phyloP scores from a whole-genome alignment of 108 stramenopile genomes.

The Cylindrotheca fusiformis region DNA sequence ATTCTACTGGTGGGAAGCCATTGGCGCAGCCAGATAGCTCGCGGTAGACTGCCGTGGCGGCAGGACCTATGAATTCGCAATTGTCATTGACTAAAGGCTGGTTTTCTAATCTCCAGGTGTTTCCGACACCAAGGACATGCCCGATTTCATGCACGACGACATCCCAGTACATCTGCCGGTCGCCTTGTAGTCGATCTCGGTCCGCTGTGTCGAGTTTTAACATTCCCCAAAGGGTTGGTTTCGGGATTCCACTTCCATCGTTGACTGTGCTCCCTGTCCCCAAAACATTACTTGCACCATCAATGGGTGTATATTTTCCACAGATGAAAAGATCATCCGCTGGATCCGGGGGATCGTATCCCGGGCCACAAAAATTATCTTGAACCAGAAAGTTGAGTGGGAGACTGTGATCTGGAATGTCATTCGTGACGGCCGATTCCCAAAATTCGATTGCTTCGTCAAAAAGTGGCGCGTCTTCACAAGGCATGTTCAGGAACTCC shows the following conservation, averaged over 20 bases:
- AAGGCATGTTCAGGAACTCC: not conserved
- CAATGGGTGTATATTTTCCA: slow-evolving; percentile 18
- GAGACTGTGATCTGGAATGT: not conserved
- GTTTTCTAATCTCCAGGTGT: not conserved
- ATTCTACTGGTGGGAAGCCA: not conserved
- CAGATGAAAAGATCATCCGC: slow-evolving; percentile 4
- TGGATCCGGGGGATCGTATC: not conserved
- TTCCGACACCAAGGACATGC: not conserved
- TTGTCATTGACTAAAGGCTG: not conserved
- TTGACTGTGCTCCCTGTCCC: not conserved
- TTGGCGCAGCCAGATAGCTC: not conserved
- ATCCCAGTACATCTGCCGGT: not conserved
- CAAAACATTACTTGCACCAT: slow-evolving; percentile 11
- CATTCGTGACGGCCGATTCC: not conserved
- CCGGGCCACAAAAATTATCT: not conserved
- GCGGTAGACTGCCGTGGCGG: not conserved
- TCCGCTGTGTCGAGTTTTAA: not conserved
- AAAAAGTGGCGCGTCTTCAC: not conserved
- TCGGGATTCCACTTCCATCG: not conserved
- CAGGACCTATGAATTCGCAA: not conserved
- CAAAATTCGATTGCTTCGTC: not conserved
- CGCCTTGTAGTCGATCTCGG: not conserved
- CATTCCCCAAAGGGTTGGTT: not conserved
- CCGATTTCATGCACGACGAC: not conserved
- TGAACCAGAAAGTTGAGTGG: not conserved